Conservation (phyloP, 345 rosid genomes). For the Ricinus communis region DNA sequence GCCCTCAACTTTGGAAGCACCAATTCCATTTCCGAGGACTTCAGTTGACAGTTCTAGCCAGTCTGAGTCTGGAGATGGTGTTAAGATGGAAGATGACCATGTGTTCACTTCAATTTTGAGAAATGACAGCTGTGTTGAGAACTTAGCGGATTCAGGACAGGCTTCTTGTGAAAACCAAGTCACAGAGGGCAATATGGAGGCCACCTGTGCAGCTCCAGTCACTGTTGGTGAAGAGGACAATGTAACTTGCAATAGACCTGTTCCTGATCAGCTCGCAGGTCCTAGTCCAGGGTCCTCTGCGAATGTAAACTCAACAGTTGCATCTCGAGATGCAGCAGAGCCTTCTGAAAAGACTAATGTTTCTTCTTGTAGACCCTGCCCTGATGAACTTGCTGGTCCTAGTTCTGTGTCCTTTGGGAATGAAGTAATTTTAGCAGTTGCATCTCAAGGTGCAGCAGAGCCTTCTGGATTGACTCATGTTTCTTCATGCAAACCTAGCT, state of each 20-base stretch:
- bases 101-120: slow-evolving; percentile 16
- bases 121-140: slow-evolving; percentile 27
- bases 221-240: slow-evolving; percentile 13
- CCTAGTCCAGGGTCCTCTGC: slow-evolving; percentile 13
- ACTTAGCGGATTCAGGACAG: slow-evolving; percentile 17
- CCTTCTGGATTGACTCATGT: slow-evolving; percentile 6
- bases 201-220: not conserved
- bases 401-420: slow-evolving; percentile 9
- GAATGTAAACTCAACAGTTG: not conserved
- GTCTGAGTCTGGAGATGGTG: slow-evolving; percentile 17
- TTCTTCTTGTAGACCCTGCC: too few species aligned
- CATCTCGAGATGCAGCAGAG: slow-evolving; percentile 14
- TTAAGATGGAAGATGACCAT: slow-evolving; percentile 10
- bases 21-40: slow-evolving; percentile 24
- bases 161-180: slow-evolving; percentile 1
- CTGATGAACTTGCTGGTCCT: slow-evolving; percentile 16
- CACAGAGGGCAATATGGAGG: not conserved
- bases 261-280: slow-evolving; percentile 11
- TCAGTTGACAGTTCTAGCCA: slow-evolving; percentile 21
- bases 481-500: too few species aligned
- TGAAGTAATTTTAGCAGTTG: slow-evolving; percentile 1
- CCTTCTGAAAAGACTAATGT: not conserved
- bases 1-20: slow-evolving; percentile 19
- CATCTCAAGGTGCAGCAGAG: slow-evolving; percentile 18
- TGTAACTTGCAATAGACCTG: slow-evolving; percentile 10